Percentiles rank a stretch among this genome's conserved stretches.
These are phyloP conservation scores for Fusarium sp. DNA, from an alignment of 2,329 filamentous ascomycete genomes.

Conservation along the genomic window DNA sequence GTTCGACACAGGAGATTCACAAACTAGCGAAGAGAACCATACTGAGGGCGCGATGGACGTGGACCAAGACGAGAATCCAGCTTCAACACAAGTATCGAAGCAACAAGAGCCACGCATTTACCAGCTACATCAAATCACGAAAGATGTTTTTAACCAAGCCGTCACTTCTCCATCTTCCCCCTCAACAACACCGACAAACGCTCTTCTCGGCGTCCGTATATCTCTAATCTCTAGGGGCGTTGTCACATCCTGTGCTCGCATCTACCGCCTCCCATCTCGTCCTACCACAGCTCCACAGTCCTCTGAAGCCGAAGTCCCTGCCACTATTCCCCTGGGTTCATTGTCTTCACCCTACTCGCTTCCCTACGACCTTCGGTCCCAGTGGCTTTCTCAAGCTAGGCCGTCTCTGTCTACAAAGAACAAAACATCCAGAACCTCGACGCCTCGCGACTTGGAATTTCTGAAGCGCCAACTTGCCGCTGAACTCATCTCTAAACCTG, in stretches of 20 bases:
- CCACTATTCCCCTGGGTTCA: constrained; percentile 51
- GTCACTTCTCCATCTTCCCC: constrained; percentile 35
- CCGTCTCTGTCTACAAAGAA: neutral
- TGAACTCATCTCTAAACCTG: constrained; percentile 56
- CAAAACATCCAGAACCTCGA: constrained; percentile 25
- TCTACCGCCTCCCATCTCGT: constrained; percentile 79
- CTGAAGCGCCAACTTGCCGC: constrained; percentile 59
- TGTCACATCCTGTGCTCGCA: constrained; percentile 76
- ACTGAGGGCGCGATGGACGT: constrained; percentile 48
- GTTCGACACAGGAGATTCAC: constrained; percentile 51
- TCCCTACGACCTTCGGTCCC: constrained; percentile 65
- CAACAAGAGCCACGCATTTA: constrained; percentile 9
- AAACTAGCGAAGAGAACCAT: constrained; percentile 17
- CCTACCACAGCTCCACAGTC: constrained; percentile 37
- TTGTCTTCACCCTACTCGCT: constrained; percentile 40
- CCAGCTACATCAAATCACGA: constrained; percentile 41
- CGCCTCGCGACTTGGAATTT: constrained; percentile 47
- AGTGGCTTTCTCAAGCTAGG: constrained; percentile 75
- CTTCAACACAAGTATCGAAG: neutral
- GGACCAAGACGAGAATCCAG: constrained; percentile 33
- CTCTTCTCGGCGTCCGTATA: constrained; percentile 71
- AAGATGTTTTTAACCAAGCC: constrained; percentile 47
- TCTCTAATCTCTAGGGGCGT: constrained; percentile 76
- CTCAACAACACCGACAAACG: constrained; percentile 47
- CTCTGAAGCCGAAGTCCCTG: constrained; percentile 57